Percentiles rank a stretch among this genome's conserved stretches.
Conservation (phyloP, 345 rosid species). For the Brassica carinata region DNA sequence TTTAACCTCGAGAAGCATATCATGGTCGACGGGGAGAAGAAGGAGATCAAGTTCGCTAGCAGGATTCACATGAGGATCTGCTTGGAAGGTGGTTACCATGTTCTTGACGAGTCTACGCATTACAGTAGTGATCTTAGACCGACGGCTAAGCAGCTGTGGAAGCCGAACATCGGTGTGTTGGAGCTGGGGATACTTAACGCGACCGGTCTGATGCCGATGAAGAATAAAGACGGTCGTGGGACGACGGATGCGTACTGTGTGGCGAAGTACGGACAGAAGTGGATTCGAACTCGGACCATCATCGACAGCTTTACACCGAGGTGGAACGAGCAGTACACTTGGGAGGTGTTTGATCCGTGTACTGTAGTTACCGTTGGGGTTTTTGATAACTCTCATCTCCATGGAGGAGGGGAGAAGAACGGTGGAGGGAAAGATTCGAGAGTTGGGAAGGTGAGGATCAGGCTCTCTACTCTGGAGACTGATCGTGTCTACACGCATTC, state of each 20-base stretch:
- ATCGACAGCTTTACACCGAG: conserved; percentile 82
- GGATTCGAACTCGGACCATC: conserved; percentile 90
- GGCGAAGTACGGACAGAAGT: conserved; percentile 90
- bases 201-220: conserved; percentile 83
- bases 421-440: conserved; percentile 65
- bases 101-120: conserved; percentile 89
- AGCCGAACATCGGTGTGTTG: conserved; percentile 74
- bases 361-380: conserved; percentile 91
- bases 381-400: conserved; percentile 83
- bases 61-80: conserved; percentile 84
- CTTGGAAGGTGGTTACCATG: conserved; percentile 95
- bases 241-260: conserved; percentile 96
- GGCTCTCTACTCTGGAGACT: conserved; percentile 91
- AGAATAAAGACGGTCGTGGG: conserved; percentile 78
- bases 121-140: conserved; percentile 95
- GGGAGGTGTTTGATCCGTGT: conserved; percentile 95
- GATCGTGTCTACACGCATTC: conserved; percentile 90
- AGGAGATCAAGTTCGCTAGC: conserved; percentile 78
- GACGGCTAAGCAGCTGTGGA: conserved; percentile 89
- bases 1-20: conserved; percentile 73
- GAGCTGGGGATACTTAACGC: conserved; percentile 83
- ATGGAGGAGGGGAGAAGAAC: conserved; percentile 59
- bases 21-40: conserved; percentile 68
- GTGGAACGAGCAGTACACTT: conserved; percentile 96
- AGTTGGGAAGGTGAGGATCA: conserved; percentile 84